Conservation (phyloP, 768 basidiomycete species). For the Pleurotus salmoneostramineus region DNA sequence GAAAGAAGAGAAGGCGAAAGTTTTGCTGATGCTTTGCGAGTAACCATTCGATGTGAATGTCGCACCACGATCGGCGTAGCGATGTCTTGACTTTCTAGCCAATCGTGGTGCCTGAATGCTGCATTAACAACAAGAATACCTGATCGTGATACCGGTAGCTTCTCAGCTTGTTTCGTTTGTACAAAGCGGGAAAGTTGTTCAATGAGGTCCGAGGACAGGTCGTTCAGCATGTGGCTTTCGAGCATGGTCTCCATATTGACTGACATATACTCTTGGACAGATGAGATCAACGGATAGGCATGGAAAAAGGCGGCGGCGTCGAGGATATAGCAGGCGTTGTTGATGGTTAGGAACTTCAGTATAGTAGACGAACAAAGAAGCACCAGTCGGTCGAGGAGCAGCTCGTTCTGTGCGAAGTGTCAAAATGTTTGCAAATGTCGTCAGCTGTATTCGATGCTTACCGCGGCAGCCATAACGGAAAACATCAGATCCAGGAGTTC, state of each 20-base stretch:
- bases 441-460: conserved; percentile 29
- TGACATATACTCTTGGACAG: conserved; percentile 75
- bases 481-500: conserved; percentile 85
- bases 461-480: conserved; percentile 80
- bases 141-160: conserved; percentile 64
- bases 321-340: conserved; percentile 79
- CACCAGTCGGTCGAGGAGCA: conserved; percentile 82
- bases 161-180: conserved; percentile 53
- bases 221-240: conserved; percentile 77
- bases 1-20: conserved; percentile 12
- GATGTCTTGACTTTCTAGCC: conserved; percentile 69
- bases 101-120: conserved; percentile 60
- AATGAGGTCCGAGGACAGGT: conserved; percentile 61
- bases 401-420: conserved; percentile 59
- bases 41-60: conserved; percentile 8
- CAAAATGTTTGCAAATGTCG: neutral
- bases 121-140: conserved; percentile 46
- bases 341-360: conserved; percentile 58
- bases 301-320: conserved; percentile 79
- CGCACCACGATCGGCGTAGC: conserved; percentile 47
- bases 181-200: conserved; percentile 62
- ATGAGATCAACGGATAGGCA: conserved; percentile 60
- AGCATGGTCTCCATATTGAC: conserved; percentile 86
- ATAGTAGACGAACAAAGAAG: conserved; percentile 79
- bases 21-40: conserved; percentile 11